Conservation (phyloP, 306 rosid genomes). For the Vigna hirtella region DNA sequence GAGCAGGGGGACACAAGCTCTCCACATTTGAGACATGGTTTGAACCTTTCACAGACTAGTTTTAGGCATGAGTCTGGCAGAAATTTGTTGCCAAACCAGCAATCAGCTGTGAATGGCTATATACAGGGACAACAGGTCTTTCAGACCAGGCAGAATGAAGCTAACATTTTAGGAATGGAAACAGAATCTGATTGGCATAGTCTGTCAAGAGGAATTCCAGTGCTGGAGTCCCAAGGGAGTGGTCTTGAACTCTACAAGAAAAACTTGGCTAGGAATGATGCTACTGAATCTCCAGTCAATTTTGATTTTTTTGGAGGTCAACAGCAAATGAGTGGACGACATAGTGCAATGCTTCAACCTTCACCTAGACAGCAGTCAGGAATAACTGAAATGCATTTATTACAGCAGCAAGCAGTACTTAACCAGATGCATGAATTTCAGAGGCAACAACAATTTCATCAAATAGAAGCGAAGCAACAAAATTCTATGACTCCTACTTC, state of each 20-base stretch:
- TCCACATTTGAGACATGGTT: conserved; percentile 66
- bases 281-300: conserved; percentile 77
- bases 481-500: conserved; percentile 62
- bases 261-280: conserved; percentile 64
- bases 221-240: conserved; percentile 70
- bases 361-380: conserved; percentile 79
- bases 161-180: conserved; percentile 73
- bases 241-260: conserved; percentile 70
- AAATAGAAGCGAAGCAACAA: conserved; percentile 78
- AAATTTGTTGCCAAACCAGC: conserved; percentile 68
- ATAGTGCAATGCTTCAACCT: conserved; percentile 70
- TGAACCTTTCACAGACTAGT: conserved; percentile 71
- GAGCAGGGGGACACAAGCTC: conserved; percentile 73
- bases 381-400: conserved; percentile 74
- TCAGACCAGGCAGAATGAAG: conserved; percentile 81
- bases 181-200: conserved; percentile 71
- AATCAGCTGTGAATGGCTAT: conserved; percentile 74
- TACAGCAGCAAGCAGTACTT: conserved; percentile 74
- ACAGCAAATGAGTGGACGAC: conserved; percentile 76
- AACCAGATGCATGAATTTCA: conserved; percentile 80
- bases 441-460: conserved; percentile 89
- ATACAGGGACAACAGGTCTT: conserved; percentile 74
- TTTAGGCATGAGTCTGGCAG: conserved; percentile 76
- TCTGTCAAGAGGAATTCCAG: conserved; percentile 67
- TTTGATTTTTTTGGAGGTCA: conserved; percentile 93